Evolutionary conservation across 176 grass and related monocot genomes (phyloP).

Genomic region (Ampelocalamus luodianensis): DNA sequence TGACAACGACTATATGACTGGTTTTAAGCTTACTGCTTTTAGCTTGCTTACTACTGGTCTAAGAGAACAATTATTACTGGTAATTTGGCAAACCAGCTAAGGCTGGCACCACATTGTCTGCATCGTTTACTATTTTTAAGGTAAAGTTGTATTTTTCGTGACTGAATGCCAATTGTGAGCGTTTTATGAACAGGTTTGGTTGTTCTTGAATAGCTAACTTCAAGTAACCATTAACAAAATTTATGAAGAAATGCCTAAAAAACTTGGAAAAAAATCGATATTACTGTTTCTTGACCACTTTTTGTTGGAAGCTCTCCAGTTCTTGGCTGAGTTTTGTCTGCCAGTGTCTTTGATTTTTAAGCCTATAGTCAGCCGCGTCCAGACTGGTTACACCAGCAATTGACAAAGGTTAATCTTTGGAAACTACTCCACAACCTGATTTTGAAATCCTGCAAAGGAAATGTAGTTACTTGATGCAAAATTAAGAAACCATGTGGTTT

Average conservation of each 20-base stretch:
- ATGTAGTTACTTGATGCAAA: not conserved
- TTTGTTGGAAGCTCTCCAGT: not conserved
- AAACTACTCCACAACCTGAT: not conserved
- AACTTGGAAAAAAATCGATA: not conserved
- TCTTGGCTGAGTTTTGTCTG: not conserved
- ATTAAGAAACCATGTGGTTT: not conserved
- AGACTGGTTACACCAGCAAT: constrained; percentile 8
- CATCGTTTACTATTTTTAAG: not conserved
- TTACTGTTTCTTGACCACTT: not conserved
- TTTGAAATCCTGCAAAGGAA: not conserved
- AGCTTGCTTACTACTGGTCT: not conserved
- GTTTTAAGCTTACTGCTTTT: not conserved
- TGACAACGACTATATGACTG: not conserved
- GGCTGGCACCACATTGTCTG: not conserved
- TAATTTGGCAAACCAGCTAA: not conserved
- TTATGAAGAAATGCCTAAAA: not conserved
- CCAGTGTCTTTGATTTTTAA: not conserved
- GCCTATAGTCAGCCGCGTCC: not conserved
- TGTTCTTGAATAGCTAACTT: not conserved
- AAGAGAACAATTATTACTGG: too few species aligned
- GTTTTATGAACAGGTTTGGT: not conserved
- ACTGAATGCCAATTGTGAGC: not conserved
- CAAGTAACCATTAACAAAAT: not conserved
- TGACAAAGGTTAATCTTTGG: not conserved
- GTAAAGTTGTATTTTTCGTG: not conserved